Conservation (phyloP, 805 yeast genomes). For the Ogataea nitratoaversa region DNA sequence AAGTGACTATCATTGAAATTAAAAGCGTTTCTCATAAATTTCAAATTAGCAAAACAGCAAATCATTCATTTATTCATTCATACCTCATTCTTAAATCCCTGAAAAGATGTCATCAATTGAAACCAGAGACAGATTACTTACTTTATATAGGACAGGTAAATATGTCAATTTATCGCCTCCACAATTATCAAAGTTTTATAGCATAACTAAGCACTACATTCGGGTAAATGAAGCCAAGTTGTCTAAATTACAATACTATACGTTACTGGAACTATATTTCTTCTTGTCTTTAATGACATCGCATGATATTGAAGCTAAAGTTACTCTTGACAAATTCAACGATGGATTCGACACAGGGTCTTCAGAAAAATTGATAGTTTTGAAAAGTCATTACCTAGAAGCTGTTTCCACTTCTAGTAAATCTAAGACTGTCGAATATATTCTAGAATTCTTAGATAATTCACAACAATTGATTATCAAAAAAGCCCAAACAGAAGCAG, state of each 20-base stretch:
- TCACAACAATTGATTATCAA: slow-evolving; percentile 12
- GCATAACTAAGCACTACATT: slow-evolving; percentile 37
- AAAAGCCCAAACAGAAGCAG: slow-evolving; percentile 12
- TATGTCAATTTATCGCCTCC: slow-evolving; percentile 47
- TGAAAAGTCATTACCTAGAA: slow-evolving; percentile 55
- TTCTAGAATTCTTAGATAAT: slow-evolving; percentile 33
- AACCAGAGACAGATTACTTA: slow-evolving; percentile 43
- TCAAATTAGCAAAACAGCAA: too few relatives aligned
- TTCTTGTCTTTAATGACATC: slow-evolving; percentile 56
- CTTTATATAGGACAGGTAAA: slow-evolving; percentile 46
- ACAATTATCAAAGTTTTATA: slow-evolving; percentile 35
- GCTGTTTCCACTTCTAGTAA: slow-evolving; percentile 40
- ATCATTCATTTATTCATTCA: too few relatives aligned
- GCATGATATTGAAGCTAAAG: slow-evolving; percentile 68
- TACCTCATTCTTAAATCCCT: too few relatives aligned
- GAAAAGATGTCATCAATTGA: slow-evolving; percentile 4
- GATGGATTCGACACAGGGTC: slow-evolving; percentile 58
- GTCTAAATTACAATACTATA: slow-evolving; percentile 45
- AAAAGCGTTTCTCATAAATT: too few relatives aligned
- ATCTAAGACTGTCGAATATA: slow-evolving; percentile 16
- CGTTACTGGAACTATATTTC: slow-evolving; percentile 68
- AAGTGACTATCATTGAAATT: too few relatives aligned
- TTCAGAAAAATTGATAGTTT: slow-evolving; percentile 52
- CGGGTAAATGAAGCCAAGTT: slow-evolving; percentile 21
- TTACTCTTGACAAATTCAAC: slow-evolving; percentile 54